phyloP scores from a whole-genome alignment of 1,139 yeast genomes.

The Suhomyces yuchorum region DNA sequence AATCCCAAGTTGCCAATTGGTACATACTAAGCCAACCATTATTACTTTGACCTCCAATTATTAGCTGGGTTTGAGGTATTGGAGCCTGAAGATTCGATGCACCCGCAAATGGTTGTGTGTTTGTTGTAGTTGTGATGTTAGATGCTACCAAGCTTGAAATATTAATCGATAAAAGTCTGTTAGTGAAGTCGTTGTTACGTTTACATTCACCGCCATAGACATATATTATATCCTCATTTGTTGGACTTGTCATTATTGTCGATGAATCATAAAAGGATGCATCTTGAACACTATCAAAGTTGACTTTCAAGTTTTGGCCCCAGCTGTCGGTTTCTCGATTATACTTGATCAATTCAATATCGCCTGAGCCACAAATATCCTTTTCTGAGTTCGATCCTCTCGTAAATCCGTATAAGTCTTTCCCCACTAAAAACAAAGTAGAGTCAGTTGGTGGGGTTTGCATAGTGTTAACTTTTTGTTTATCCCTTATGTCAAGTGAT shows the following conservation, averaged over 20 bases:
- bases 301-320: slow-evolving; percentile 22
- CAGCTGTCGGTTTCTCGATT: slow-evolving; percentile 25
- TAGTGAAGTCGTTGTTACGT: slow-evolving; percentile 27
- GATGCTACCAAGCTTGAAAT: slow-evolving; percentile 25
- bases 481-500: slow-evolving; percentile 21
- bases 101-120: slow-evolving; percentile 53
- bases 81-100: slow-evolving; percentile 49
- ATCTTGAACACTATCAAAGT: slow-evolving; percentile 31
- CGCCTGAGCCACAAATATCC: slow-evolving; percentile 35
- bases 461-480: slow-evolving; percentile 27
- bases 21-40: slow-evolving; percentile 62
- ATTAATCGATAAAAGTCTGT: slow-evolving; percentile 40
- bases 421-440: slow-evolving; percentile 35
- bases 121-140: slow-evolving; percentile 45
- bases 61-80: slow-evolving; percentile 38
- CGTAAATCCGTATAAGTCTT: slow-evolving; percentile 36
- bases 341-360: slow-evolving; percentile 29
- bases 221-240: slow-evolving; percentile 36
- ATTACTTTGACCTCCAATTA: slow-evolving; percentile 56
- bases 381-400: slow-evolving; percentile 13
- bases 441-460: slow-evolving; percentile 37
- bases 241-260: slow-evolving; percentile 40
- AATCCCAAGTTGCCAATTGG: slow-evolving; percentile 63
- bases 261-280: slow-evolving; percentile 35
- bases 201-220: slow-evolving; percentile 51